These are phyloP conservation scores for Multifurca ochricompacta DNA, from an alignment of 768 basidiomycete species.

Conservation along the genomic window DNA sequence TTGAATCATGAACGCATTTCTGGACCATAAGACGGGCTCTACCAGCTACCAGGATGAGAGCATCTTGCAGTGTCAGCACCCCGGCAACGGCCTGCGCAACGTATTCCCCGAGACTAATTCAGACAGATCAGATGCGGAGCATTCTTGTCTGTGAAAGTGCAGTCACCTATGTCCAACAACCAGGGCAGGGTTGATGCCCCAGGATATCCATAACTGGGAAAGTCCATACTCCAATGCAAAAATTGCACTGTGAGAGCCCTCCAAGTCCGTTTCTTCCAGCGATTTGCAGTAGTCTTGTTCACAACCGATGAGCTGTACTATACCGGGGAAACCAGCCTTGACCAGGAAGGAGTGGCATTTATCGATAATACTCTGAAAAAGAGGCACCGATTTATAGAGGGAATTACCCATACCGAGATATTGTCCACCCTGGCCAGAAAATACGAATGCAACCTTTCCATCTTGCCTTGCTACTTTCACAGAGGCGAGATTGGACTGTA, in stretches of 20 bases:
- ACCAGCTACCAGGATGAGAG: conserved; percentile 47
- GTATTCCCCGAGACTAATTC: conserved; percentile 63
- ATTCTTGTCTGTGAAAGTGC: neutral
- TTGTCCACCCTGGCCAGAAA: conserved; percentile 68
- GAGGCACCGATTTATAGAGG: conserved; percentile 42
- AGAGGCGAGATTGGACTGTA: conserved; percentile 32
- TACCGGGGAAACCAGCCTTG: conserved; percentile 42
- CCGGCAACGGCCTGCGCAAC: conserved; percentile 59
- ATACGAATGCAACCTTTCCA: conserved; percentile 50
- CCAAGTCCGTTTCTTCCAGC: conserved; percentile 32
- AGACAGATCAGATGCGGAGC: conserved; percentile 3
- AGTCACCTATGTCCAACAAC: conserved; percentile 68
- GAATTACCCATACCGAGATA: conserved; percentile 54
- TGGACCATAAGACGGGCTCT: conserved; percentile 50
- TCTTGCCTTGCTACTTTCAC: conserved; percentile 26
- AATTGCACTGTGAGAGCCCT: conserved; percentile 45
- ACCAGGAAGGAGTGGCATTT: conserved; percentile 48
- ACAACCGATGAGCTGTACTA: conserved; percentile 32
- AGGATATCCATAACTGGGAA: conserved; percentile 55
- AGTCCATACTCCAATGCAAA: conserved; percentile 60
- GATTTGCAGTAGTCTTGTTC: conserved; percentile 24
- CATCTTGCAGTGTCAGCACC: conserved; percentile 49
- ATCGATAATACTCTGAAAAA: conserved; percentile 48
- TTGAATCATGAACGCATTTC: conserved; percentile 36
- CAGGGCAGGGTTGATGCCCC: conserved; percentile 54